Conservation (phyloP, 495 filamentous ascomycete genomes). For the Sphaerosporella brunnea region DNA sequence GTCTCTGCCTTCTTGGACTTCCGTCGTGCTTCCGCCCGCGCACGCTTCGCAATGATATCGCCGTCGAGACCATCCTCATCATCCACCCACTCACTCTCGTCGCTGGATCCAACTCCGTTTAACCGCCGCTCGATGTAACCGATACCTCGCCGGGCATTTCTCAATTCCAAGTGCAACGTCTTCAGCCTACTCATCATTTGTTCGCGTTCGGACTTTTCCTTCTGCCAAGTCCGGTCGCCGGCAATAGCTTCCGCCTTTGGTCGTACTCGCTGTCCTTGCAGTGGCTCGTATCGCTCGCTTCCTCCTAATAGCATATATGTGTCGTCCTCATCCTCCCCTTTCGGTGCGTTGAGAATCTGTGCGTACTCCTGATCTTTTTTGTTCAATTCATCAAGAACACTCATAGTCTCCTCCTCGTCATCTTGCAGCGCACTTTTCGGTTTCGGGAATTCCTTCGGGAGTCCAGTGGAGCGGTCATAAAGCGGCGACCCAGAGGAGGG, state of each 20-base stretch:
- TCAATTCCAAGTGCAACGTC: constrained; percentile 22
- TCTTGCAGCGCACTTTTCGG: constrained; percentile 11
- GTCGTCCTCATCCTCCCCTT: constrained; percentile 10
- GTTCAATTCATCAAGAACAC: constrained; percentile 18
- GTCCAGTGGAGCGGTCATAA: constrained; percentile 3
- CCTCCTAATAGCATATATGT: constrained; percentile 7
- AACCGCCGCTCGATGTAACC: constrained; percentile 21
- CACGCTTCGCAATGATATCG: constrained; percentile 13
- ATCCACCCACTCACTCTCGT: constrained; percentile 16
- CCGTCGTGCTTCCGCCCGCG: constrained; percentile 12
- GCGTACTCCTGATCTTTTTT: constrained; percentile 8
- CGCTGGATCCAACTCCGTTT: constrained; percentile 11
- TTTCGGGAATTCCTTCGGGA: constrained; percentile 2
- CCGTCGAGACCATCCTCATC: constrained; percentile 4
- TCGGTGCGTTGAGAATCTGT: constrained; percentile 15
- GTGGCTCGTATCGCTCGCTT: constrained; percentile 9
- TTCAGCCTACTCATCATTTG: constrained; percentile 23
- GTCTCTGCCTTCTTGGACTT: constrained; percentile 2
- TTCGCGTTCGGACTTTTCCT: constrained; percentile 16
- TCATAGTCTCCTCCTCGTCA: constrained; percentile 15
- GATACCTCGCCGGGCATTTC: constrained; percentile 18
- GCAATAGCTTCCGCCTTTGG: constrained; percentile 13
- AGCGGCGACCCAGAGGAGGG: constrained; percentile 1
- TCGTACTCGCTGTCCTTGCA: constrained; percentile 7
- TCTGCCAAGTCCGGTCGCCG: constrained; percentile 13